Base-by-base conservation (phyloP, 805 yeast genomes). In the Debaryomyces hansenii region DNA sequence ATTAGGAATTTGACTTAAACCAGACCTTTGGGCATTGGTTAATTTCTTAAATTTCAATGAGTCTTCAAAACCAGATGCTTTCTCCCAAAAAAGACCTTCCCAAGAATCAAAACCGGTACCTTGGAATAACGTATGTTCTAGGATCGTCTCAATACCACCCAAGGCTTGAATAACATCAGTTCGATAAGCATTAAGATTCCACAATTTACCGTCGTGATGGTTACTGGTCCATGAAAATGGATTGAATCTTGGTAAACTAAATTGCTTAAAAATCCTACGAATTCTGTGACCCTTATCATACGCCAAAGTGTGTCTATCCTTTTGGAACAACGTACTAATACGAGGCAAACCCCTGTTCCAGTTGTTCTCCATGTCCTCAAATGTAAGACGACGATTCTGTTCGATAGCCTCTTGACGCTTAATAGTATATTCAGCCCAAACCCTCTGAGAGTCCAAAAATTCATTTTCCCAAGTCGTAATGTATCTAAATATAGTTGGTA, bases 81-180 rank as follows among this genome's bases (percentile, higher is more conserved):
- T 91, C 61, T 94, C 99, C 99, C 99, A 94, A 66, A 94, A 94
- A 20, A 94, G 72, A 4, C 99, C 98, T 70, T 94, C 99, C 99
- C 99, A 94, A 7, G 95, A 87, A 55, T 87, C 96, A 60, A 94
- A 94, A 0, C 99, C 99, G 1, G 99, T 94, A 10, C 96, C 99
- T 62, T 87, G 90, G 73, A 94, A 94, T 39, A 94, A 67, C 0
- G 98, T 90, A 58, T 94, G 99, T 59, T 92, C 98, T 49, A 94
- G 66, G 60, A 94, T 94, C 0, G 98, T 90, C 58, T 92, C 97
- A 48, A 94, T 87, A 42, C 99, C 99, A 40, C 99, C 99, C 3
- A 94, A 75, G 0, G 98, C 96, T 66, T 94, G 97, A 38, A 94
- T 91, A 2, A 94, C 97, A 67, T 94, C 99, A 0, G 96, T 85